Evolutionary conservation across 2,329 filamentous ascomycete genomes (phyloP).

Genomic region (Fusarium concolor): DNA sequence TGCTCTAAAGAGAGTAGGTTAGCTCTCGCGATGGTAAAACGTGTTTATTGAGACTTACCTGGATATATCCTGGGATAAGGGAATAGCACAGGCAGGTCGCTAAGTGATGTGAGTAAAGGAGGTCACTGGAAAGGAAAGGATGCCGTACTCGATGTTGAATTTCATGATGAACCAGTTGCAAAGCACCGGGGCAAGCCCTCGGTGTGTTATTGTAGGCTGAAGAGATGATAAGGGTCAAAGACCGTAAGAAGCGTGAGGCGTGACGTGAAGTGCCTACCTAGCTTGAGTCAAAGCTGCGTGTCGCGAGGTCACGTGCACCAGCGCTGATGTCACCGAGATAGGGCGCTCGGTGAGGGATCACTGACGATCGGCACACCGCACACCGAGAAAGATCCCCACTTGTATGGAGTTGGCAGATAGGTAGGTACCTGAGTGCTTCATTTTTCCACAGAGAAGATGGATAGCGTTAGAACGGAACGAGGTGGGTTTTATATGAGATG

Average conservation of each 20-base stretch:
- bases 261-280: conserved; percentile 37
- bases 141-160: conserved; percentile 63
- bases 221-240: conserved; percentile 14
- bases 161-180: conserved; percentile 56
- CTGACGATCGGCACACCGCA: background rate
- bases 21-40: background rate
- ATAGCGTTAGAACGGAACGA: too few relatives aligned
- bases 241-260: conserved; percentile 37
- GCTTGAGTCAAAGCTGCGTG: conserved; percentile 35
- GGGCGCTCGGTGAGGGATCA: conserved; percentile 10
- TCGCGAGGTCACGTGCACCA: conserved; percentile 49
- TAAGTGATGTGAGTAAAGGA: conserved; percentile 47
- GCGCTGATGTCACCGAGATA: conserved; percentile 22
- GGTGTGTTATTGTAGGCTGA: conserved; percentile 16
- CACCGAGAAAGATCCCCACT: background rate
- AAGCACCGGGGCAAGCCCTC: conserved; percentile 33
- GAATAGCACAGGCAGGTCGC: conserved; percentile 68
- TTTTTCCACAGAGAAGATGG: too few relatives aligned
- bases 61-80: conserved; percentile 70
- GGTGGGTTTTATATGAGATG: too few relatives aligned
- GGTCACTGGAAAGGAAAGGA: background rate
- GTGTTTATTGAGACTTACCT: conserved; percentile 52
- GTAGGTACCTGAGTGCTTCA: too few relatives aligned
- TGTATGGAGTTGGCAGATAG: background rate
- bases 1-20: conserved; percentile 55